Percentiles rank a stretch among this genome's conserved stretches.
These are phyloP conservation scores for Mortierella sp. DNA, from an alignment of 371 early-diverging fungal species.

Conservation along the genomic window DNA sequence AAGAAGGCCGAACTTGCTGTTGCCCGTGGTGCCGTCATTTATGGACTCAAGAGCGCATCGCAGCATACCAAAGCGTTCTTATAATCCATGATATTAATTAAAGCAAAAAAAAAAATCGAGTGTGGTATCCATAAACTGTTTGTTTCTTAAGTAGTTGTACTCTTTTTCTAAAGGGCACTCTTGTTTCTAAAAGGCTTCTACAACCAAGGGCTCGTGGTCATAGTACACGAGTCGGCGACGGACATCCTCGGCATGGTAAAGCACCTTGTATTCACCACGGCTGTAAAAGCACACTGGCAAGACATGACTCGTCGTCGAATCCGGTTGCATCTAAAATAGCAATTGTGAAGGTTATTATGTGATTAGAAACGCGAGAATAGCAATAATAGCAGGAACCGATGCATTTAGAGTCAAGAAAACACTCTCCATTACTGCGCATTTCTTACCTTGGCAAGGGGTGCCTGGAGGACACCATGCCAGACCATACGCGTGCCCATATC, in stretches of 20 bases:
- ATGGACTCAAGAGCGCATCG: slow-evolving; percentile 58
- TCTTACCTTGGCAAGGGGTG: slow-evolving; percentile 71
- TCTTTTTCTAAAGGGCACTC: background rate
- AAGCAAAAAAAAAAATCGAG: background rate
- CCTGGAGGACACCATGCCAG: slow-evolving; percentile 74
- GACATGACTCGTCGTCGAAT: slow-evolving; percentile 59
- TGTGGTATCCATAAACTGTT: background rate
- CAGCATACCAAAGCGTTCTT: slow-evolving; percentile 53
- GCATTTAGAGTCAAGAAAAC: background rate
- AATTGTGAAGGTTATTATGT: background rate
- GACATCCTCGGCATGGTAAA: slow-evolving; percentile 79
- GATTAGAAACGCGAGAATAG: background rate
- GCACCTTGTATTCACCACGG: slow-evolving; percentile 72
- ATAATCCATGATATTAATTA: background rate
- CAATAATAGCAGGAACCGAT: background rate
- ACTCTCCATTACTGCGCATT: background rate
- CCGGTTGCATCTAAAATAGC: slow-evolving; percentile 57
- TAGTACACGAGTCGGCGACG: slow-evolving; percentile 69
- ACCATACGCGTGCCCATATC: slow-evolving; percentile 71
- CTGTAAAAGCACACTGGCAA: slow-evolving; percentile 75
- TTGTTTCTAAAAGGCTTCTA: slow-evolving; percentile 35
- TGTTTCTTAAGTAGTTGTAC: background rate
- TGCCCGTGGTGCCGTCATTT: slow-evolving; percentile 54
- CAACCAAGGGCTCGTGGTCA: slow-evolving; percentile 66
- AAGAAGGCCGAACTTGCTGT: slow-evolving; percentile 57